A percentile compares a stretch with the other conserved stretches of the same genome.
Evolutionary conservation across 2,329 filamentous ascomycete species (phyloP).

Genomic region (Domatiomyces catenatus): DNA sequence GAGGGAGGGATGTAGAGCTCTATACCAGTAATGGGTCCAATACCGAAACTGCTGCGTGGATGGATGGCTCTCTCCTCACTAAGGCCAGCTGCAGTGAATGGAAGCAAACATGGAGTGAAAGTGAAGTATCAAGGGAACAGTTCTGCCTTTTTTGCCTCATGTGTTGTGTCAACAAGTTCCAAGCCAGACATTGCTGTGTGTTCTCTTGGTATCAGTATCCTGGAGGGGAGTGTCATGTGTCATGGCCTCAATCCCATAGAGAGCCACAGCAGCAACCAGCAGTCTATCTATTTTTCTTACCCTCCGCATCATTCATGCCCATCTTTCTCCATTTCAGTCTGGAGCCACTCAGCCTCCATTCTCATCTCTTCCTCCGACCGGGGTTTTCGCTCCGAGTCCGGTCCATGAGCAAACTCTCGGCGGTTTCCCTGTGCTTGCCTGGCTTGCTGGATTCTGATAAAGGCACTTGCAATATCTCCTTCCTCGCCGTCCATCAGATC

Average conservation of each 20-base stretch:
- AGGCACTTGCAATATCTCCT: constrained; percentile 61
- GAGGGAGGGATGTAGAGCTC: background rate
- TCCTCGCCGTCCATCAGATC: constrained; percentile 67
- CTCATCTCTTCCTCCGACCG: constrained; percentile 63
- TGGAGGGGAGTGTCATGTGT: background rate
- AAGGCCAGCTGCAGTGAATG: background rate
- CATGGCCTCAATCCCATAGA: background rate
- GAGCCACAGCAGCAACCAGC: background rate
- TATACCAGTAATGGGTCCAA: background rate
- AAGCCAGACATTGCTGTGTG: background rate
- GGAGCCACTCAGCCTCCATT: constrained; percentile 57
- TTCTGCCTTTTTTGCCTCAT: background rate
- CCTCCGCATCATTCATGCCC: constrained; percentile 9
- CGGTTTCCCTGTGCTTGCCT: constrained; percentile 28
- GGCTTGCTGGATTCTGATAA: constrained; percentile 39
- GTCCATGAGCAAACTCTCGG: constrained; percentile 40
- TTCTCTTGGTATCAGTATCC: background rate
- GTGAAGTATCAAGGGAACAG: background rate
- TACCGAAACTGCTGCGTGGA: background rate
- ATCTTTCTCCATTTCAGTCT: constrained; percentile 36
- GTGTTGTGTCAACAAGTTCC: background rate
- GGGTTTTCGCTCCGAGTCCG: constrained; percentile 54
- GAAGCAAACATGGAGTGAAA: background rate
- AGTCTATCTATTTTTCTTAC: constrained; percentile 3
- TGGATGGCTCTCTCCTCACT: background rate